Base-by-base conservation (phyloP, 1,139 yeast genomes). In the Sugiyamaella castrensis region DNA sequence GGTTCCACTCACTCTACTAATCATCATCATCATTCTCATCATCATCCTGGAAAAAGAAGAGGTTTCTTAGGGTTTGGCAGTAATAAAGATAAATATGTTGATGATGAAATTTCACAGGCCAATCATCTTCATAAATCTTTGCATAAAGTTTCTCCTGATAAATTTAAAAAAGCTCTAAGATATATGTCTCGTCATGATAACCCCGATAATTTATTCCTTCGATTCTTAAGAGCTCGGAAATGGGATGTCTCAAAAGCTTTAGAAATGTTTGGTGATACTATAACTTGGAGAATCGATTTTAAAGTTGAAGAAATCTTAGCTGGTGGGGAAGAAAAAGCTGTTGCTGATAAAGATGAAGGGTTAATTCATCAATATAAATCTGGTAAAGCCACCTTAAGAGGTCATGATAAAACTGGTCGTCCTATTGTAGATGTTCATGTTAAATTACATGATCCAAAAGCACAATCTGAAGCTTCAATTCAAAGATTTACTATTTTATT, bases 211-310 rank as follows among this genome's bases (percentile, higher is more conserved):
- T 65, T 82, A 50, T 52, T 85, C 35, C 70, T 86, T 53, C 74
- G 94, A 57, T 86, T 81, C 62, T 75, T 94, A 59, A 81, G 98
- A 65, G 98, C 98, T 16, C 83, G 98, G 70, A 91, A 89, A 75
- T 92, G 92, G 66, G 96, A 89, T 61, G 74, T 91, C 38, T 77
- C 74, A 53, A 80, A 82, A 66, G 87, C 98, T 33, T 78, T 79
- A 66, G 72, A 73, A n/a, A 85, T 86, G 94, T 63, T 83, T 47
- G 77, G 84, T 8, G 69, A 75, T 43, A 80, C 91, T 24, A 66
- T 87, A 58, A 73, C 77, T 54, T 88, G 96, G 95, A 78, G 95
- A 62, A 53, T 68, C 10, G 81, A 76, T 50, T 72, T 73, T 51
- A 73, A 77, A 7, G 84, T 83, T 37, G 88, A 85, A 58, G 66